These are phyloP conservation scores for Herpetomonas muscarum DNA, from an alignment of 208 protist species.

Conservation along the genomic window DNA sequence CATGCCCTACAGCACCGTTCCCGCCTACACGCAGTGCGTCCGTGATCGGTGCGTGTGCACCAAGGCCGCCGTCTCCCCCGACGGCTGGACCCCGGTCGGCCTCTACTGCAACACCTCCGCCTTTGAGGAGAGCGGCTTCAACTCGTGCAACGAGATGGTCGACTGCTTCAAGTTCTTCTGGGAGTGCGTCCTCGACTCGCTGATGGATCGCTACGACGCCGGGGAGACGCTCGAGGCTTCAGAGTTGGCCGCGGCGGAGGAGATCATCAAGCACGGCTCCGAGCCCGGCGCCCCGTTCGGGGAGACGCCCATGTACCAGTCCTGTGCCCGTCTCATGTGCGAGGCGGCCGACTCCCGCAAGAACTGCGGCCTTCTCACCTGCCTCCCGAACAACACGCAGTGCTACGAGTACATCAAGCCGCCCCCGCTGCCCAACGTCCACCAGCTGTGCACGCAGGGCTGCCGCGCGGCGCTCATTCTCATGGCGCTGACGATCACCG, in stretches of 20 bases:
- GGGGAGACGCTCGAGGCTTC: background rate
- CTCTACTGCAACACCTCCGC: constrained; percentile 29
- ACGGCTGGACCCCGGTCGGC: constrained; percentile 23
- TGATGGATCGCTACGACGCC: constrained; percentile 13
- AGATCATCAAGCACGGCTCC: constrained; percentile 36
- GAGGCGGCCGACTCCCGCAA: constrained; percentile 31
- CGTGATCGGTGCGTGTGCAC: constrained; percentile 46
- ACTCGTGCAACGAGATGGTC: constrained; percentile 38
- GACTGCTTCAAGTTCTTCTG: constrained; percentile 51
- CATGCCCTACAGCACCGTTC: constrained; percentile 32
- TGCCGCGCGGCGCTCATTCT: constrained; percentile 47
- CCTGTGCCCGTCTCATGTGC: constrained; percentile 36
- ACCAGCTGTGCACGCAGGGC: constrained; percentile 54
- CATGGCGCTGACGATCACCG: constrained; percentile 53
- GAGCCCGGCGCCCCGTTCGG: constrained; percentile 31
- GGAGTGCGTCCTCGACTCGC: constrained; percentile 23
- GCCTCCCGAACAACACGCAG: constrained; percentile 57
- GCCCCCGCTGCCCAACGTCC: constrained; percentile 34
- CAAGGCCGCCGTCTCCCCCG: constrained; percentile 6
- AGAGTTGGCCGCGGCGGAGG: constrained; percentile 17
- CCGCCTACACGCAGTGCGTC: constrained; percentile 37
- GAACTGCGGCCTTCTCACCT: constrained; percentile 60
- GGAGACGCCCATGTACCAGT: constrained; percentile 31
- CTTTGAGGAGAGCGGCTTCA: constrained; percentile 38
- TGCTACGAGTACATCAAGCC: constrained; percentile 57